These are phyloP conservation scores for Trichoderma arundinaceum DNA, from an alignment of 2,329 filamentous ascomycete species.

Conservation along the genomic window DNA sequence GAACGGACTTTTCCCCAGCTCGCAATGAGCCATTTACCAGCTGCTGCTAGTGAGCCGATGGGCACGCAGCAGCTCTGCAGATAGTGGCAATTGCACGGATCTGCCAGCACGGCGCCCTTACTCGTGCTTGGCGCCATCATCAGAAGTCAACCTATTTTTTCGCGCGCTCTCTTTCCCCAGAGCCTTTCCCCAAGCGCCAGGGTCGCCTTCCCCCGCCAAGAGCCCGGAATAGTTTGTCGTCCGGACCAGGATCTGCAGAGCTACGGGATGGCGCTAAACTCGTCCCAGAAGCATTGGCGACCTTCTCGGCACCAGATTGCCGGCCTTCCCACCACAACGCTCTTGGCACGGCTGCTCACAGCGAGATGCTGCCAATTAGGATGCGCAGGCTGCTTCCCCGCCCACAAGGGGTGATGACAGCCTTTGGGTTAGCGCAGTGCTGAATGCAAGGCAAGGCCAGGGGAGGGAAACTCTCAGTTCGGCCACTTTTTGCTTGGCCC, in stretches of 20 bases:
- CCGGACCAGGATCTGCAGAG: slow-evolving; percentile 10
- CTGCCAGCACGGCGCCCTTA: background rate
- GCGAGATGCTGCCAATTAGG: background rate
- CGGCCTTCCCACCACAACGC: background rate
- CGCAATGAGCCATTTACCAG: background rate
- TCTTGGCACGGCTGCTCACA: background rate
- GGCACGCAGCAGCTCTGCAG: background rate
- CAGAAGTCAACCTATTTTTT: background rate
- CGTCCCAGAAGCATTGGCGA: slow-evolving; percentile 2
- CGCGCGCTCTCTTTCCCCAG: background rate
- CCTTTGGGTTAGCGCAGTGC: background rate
- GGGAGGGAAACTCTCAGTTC: background rate
- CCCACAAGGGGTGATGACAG: background rate
- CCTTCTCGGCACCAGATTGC: slow-evolving; percentile 19
- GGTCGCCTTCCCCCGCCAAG: background rate
- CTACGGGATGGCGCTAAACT: slow-evolving; percentile 1
- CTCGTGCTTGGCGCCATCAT: slow-evolving; percentile 2
- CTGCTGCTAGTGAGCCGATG: background rate
- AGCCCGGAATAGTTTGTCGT: background rate
- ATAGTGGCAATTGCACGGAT: background rate
- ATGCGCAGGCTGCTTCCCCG: background rate
- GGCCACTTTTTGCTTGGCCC: background rate
- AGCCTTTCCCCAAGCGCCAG: background rate
- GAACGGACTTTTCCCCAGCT: background rate
- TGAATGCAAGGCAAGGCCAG: background rate